A percentile compares a stretch with the other conserved stretches of the same genome.
Evolutionary conservation across 176 grass and related monocot genomes (phyloP).

Genomic region (Puya raimondii): DNA sequence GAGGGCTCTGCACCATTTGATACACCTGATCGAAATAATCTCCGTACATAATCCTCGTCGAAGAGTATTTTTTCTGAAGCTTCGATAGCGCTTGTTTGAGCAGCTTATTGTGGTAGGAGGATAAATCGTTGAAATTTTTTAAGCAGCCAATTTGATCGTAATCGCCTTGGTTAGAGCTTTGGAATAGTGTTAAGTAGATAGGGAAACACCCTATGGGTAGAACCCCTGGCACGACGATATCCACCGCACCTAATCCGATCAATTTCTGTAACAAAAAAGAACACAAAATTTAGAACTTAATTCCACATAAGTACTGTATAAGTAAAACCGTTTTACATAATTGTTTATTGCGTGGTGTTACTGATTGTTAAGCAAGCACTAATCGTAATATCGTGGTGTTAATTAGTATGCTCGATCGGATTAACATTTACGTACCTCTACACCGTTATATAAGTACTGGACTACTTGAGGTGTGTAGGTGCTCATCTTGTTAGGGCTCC

Average conservation of each 20-base stretch:
- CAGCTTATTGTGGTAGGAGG: conserved; percentile 36
- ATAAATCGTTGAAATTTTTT: conserved; percentile 49
- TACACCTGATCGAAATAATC: conserved; percentile 47
- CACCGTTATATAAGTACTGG: conserved; percentile 19
- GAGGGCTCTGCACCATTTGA: conserved; percentile 44
- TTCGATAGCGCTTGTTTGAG: neutral
- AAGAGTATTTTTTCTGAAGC: conserved; percentile 37
- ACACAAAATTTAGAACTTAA: neutral
- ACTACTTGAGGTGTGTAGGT: conserved; percentile 43
- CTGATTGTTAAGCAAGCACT: neutral
- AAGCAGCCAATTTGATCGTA: conserved; percentile 44
- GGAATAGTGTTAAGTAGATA: conserved; percentile 47
- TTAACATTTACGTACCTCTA: conserved; percentile 15
- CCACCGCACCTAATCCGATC: conserved; percentile 40
- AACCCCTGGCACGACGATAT: conserved; percentile 42
- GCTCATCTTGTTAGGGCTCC: conserved; percentile 33
- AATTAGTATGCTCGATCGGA: neutral
- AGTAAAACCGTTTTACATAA: neutral
- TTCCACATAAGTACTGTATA: neutral
- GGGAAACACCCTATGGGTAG: conserved; percentile 70
- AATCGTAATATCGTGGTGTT: neutral
- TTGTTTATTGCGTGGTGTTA: neutral
- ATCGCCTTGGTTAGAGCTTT: conserved; percentile 25
- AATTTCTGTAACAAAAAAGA: conserved; percentile 29
- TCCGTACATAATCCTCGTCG: conserved; percentile 41